Conservation (phyloP, 331 rosid species). For the Malus hybrid region DNA sequence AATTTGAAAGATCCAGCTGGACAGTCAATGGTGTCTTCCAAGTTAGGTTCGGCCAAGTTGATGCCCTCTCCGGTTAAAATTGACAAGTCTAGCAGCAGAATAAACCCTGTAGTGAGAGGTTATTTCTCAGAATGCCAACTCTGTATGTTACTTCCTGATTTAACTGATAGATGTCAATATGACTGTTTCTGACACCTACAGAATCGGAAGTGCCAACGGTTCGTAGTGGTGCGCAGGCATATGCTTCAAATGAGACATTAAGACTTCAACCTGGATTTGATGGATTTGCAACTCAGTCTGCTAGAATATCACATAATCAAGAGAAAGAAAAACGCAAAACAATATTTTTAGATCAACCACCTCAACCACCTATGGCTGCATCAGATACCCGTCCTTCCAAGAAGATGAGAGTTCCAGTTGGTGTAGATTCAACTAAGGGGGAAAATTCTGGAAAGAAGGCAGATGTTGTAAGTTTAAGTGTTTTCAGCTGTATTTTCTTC, state of each 20-base stretch:
- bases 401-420: constrained; percentile 35
- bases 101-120: constrained; percentile 6
- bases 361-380: constrained; percentile 7
- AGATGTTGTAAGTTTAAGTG: constrained; percentile 30
- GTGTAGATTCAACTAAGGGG: neutral
- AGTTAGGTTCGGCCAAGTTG: neutral
- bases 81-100: neutral
- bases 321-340: constrained; percentile 25
- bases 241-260: neutral
- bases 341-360: constrained; percentile 11
- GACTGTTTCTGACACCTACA: neutral
- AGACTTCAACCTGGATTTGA: constrained; percentile 8
- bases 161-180: neutral
- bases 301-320: constrained; percentile 1
- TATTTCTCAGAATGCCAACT: neutral
- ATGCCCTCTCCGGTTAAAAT: neutral
- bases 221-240: neutral
- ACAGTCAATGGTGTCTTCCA: neutral
- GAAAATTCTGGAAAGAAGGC: neutral
- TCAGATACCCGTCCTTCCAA: constrained; percentile 19
- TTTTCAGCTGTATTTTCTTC: neutral
- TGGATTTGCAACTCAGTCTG: constrained; percentile 12
- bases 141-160: neutral
- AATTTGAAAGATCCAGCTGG: neutral
- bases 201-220: neutral